Evolutionary conservation across 805 yeast species (phyloP).

Genomic region (Cyberlindnera euphorbiiphila): DNA sequence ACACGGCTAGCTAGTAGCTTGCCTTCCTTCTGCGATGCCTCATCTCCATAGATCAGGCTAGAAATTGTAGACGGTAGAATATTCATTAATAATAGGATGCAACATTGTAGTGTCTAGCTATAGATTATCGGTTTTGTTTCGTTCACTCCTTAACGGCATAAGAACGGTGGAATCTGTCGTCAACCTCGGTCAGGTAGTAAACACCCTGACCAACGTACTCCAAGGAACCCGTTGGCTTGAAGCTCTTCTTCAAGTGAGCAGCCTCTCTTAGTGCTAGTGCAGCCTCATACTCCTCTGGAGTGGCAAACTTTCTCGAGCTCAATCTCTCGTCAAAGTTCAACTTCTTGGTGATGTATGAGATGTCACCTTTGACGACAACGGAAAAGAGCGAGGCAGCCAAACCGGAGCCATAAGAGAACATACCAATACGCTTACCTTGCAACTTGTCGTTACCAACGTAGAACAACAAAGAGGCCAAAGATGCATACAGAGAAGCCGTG

Average conservation of each 20-base stretch:
- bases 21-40: too few relatives aligned
- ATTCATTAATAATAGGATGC: too few relatives aligned
- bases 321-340: conserved; percentile 69
- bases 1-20: too few relatives aligned
- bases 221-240: conserved; percentile 73
- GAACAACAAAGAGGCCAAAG: conserved; percentile 76
- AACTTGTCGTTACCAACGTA: conserved; percentile 70
- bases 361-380: conserved; percentile 75
- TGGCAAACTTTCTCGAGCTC: conserved; percentile 54
- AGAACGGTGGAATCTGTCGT: conserved; percentile 83
- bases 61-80: too few relatives aligned
- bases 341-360: conserved; percentile 56
- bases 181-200: conserved; percentile 78
- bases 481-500: conserved; percentile 89
- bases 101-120: too few relatives aligned
- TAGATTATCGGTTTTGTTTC: background rate
- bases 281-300: conserved; percentile 79
- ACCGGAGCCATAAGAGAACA: conserved; percentile 98
- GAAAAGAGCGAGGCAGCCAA: conserved; percentile 89
- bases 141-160: conserved; percentile 64
- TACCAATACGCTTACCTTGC: conserved; percentile 80
- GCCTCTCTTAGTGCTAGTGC: conserved; percentile 84
- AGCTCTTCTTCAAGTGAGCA: conserved; percentile 77
- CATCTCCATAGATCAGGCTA: too few relatives aligned
- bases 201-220: conserved; percentile 71